These are phyloP conservation scores for Pseudopyrenochaeta lycopersici DNA, from an alignment of 2,329 filamentous ascomycete genomes.

Conservation along the genomic window DNA sequence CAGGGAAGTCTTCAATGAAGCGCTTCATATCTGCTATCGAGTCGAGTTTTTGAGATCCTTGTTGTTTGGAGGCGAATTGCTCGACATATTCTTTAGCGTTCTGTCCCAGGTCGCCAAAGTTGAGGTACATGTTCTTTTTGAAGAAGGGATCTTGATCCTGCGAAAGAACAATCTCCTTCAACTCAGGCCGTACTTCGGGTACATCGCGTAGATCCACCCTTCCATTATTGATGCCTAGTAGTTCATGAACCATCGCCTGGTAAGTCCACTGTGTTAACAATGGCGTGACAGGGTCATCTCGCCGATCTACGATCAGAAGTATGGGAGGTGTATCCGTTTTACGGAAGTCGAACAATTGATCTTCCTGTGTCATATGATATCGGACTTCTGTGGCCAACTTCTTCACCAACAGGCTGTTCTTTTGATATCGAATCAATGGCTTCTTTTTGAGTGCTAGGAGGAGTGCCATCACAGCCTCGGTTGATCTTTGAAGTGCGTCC, in stretches of 20 bases:
- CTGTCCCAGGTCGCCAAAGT: constrained; percentile 93
- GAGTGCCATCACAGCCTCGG: constrained; percentile 85
- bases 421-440: constrained; percentile 91
- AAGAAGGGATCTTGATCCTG: constrained; percentile 99
- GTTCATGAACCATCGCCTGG: constrained; percentile 99
- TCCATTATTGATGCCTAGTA: constrained; percentile 94
- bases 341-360: constrained; percentile 95
- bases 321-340: constrained; percentile 95
- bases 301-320: constrained; percentile 85
- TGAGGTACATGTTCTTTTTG: constrained; percentile 98
- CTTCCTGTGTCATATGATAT: constrained; percentile 93
- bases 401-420: constrained; percentile 87
- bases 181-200: constrained; percentile 82
- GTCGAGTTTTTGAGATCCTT: constrained; percentile 94
- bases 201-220: constrained; percentile 87
- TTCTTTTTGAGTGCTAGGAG: constrained; percentile 95
- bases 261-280: constrained; percentile 98
- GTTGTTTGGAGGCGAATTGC: constrained; percentile 97
- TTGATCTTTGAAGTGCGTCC: constrained; percentile 84
- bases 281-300: constrained; percentile 94
- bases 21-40: constrained; percentile 99
- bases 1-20: constrained; percentile 98
- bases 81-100: constrained; percentile 99
- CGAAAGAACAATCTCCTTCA: constrained; percentile 93
- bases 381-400: constrained; percentile 93